Evolutionary conservation across 768 basidiomycete genomes (phyloP).

Genomic region (Boletellus ananas): DNA sequence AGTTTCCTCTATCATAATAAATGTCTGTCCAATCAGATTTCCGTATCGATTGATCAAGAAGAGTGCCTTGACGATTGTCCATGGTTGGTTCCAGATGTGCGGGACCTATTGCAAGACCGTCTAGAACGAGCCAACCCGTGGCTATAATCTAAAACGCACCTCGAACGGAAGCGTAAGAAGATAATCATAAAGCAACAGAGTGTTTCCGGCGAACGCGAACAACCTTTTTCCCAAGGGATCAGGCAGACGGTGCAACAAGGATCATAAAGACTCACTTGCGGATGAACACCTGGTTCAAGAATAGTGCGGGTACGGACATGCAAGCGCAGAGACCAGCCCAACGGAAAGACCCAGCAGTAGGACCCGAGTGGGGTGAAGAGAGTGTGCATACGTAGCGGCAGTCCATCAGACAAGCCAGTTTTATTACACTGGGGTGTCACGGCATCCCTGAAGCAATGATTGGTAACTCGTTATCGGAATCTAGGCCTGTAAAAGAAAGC

Average conservation of each 20-base stretch:
- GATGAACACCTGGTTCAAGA: constrained; percentile 9
- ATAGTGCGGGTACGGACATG: constrained; percentile 6
- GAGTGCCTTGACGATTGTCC: neutral
- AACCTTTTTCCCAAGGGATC: constrained; percentile 4
- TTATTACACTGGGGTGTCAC: too few relatives aligned
- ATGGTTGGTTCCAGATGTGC: constrained; percentile 12
- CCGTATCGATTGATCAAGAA: constrained; percentile 16
- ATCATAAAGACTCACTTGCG: constrained; percentile 17
- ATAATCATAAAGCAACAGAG: constrained; percentile 25
- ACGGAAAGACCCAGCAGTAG: too few relatives aligned
- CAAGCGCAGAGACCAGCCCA: too few relatives aligned
- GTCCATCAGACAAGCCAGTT: too few relatives aligned
- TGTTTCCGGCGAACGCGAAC: constrained; percentile 12
- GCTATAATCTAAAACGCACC: constrained; percentile 9
- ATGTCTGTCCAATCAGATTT: constrained; percentile 17
- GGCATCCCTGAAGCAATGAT: too few relatives aligned
- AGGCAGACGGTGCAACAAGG: neutral
- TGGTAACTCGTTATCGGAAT: too few relatives aligned
- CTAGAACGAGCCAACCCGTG: neutral
- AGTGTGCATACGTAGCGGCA: too few relatives aligned
- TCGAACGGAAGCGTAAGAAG: constrained; percentile 25
- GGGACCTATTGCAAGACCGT: constrained; percentile 6
- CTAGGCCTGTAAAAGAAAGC: too few relatives aligned
- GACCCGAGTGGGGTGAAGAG: too few relatives aligned
- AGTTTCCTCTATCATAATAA: constrained; percentile 20